phyloP scores from a whole-genome alignment of 495 filamentous ascomycete genomes.

The Xylaria bambusicola region DNA sequence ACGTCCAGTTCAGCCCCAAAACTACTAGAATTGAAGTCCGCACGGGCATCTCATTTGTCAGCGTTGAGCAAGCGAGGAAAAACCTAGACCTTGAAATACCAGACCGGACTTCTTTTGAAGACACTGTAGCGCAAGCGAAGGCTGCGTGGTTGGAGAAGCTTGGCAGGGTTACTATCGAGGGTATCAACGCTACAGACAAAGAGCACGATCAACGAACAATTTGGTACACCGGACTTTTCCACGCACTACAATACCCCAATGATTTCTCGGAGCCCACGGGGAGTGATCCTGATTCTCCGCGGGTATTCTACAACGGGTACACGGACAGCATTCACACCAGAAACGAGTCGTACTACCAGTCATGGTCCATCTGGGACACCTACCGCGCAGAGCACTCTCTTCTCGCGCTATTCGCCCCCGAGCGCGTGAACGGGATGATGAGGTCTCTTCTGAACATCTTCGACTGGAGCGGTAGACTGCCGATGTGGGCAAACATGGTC shows the following conservation, averaged over 20 bases:
- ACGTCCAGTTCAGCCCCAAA: slow-evolving; percentile 25
- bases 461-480: slow-evolving; percentile 35
- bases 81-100: slow-evolving; percentile 37
- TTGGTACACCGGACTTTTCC: slow-evolving; percentile 38
- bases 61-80: slow-evolving; percentile 34
- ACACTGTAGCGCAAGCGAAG: slow-evolving; percentile 28
- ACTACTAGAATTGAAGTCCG: slow-evolving; percentile 30
- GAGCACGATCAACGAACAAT: slow-evolving; percentile 35
- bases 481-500: slow-evolving; percentile 40
- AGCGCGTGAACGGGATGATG: slow-evolving; percentile 37
- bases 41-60: slow-evolving; percentile 37
- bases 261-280: slow-evolving; percentile 36
- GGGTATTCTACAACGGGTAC: slow-evolving; percentile 36
- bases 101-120: slow-evolving; percentile 28
- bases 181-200: slow-evolving; percentile 30
- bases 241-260: slow-evolving; percentile 35
- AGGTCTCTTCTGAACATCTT: slow-evolving; percentile 32
- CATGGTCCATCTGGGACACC: slow-evolving; percentile 40
- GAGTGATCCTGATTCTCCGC: slow-evolving; percentile 7
- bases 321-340: slow-evolving; percentile 32
- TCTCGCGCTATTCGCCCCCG: slow-evolving; percentile 31
- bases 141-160: slow-evolving; percentile 35
- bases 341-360: slow-evolving; percentile 38
- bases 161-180: slow-evolving; percentile 32
- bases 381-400: slow-evolving; percentile 37